Percentiles rank a stretch among this genome's conserved stretches.
Conservation (phyloP, 805 yeast species). For the Hanseniaspora meyeri region DNA sequence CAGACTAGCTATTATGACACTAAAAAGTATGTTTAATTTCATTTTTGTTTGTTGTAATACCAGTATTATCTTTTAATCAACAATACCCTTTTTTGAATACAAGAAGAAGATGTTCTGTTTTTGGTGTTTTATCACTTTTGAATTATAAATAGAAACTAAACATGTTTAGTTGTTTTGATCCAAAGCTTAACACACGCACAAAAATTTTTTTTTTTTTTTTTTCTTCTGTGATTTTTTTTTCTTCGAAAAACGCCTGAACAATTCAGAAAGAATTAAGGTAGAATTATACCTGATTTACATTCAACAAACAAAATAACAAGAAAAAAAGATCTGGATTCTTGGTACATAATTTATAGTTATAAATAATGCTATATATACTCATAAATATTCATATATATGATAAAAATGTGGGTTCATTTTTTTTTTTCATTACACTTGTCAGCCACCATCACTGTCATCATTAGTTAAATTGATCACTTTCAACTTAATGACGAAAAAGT, state of each 20-base stretch:
- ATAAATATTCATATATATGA: background rate
- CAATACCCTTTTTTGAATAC: too few species aligned
- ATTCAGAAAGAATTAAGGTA: too few species aligned
- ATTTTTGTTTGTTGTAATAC: background rate
- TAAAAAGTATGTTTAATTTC: background rate
- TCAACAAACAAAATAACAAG: too few species aligned
- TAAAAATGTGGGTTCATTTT: background rate
- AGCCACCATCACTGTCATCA: background rate
- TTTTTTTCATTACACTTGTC: background rate
- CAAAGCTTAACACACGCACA: background rate
- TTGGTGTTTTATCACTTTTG: background rate
- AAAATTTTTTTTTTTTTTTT: too few species aligned
- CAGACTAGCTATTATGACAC: slow-evolving; percentile 4
- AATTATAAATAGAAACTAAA: background rate
- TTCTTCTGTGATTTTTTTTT: too few species aligned
- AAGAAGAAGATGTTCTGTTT: background rate
- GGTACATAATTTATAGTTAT: background rate
- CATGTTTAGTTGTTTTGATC: background rate
- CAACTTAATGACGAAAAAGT: too few species aligned
- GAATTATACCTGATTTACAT: too few species aligned
- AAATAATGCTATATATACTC: background rate
- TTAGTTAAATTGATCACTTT: background rate
- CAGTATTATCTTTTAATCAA: too few species aligned
- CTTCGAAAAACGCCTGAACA: background rate
- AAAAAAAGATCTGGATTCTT: background rate